phyloP scores from a whole-genome alignment of 345 rosid genomes.

The Anastatica hierochuntica region DNA sequence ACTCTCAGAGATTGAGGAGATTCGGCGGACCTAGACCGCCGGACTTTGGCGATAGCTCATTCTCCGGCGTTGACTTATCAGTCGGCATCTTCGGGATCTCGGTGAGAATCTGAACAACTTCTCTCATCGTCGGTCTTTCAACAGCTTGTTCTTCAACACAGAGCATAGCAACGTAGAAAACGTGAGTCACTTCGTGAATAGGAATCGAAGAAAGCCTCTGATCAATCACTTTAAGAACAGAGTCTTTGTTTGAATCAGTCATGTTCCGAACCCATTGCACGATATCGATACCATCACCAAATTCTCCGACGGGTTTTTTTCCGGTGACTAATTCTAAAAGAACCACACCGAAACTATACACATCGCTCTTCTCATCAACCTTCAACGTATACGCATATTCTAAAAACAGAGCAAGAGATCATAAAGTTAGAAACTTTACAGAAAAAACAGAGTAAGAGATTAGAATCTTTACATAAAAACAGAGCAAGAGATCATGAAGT shows the following conservation, averaged over 20 bases:
- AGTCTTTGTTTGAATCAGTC: slow-evolving; percentile 86
- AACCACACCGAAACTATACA: slow-evolving; percentile 93
- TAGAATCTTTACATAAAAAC: too few species aligned
- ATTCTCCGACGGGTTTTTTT: slow-evolving; percentile 88
- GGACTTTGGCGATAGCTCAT: slow-evolving; percentile 15
- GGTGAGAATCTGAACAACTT: slow-evolving; percentile 90
- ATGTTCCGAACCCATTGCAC: slow-evolving; percentile 91
- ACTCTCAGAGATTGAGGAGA: slow-evolving; percentile 65
- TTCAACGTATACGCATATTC: slow-evolving; percentile 93
- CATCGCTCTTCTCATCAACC: slow-evolving; percentile 99
- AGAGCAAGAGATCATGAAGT: too few species aligned
- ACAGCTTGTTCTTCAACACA: slow-evolving; percentile 97
- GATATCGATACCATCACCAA: slow-evolving; percentile 94
- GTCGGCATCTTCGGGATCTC: slow-evolving; percentile 59
- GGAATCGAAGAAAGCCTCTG: slow-evolving; percentile 82
- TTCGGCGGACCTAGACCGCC: slow-evolving; percentile 43
- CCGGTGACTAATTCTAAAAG: slow-evolving; percentile 76
- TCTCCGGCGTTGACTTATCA: slow-evolving; percentile 20
- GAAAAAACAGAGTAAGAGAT: too few species aligned
- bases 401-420: slow-evolving; percentile 27
- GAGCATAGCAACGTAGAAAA: slow-evolving; percentile 92
- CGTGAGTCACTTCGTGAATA: slow-evolving; percentile 74
- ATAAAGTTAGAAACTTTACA: too few species aligned
- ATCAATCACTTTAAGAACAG: slow-evolving; percentile 67
- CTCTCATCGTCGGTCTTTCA: slow-evolving; percentile 94